A percentile compares a stretch with the other conserved stretches of the same genome.
phyloP scores from a whole-genome alignment of 2,329 filamentous ascomycete genomes.

The Neoascochyta sp. region DNA sequence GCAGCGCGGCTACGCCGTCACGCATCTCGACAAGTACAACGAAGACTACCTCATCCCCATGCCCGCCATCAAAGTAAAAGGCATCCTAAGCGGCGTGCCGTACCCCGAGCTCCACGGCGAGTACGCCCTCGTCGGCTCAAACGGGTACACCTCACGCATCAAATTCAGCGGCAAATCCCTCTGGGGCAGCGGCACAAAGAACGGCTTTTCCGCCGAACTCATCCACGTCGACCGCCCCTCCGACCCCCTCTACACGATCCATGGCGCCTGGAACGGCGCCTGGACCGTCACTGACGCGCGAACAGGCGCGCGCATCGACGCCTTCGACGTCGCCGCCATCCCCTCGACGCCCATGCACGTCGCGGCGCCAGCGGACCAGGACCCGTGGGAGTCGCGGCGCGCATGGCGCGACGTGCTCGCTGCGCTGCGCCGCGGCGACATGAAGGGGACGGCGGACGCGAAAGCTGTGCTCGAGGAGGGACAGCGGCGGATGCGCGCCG shows the following conservation, averaged over 20 bases:
- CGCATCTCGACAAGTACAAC: conserved; percentile 43
- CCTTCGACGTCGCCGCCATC: conserved; percentile 29
- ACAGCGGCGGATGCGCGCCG: conserved; percentile 43
- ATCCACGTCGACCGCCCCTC: conserved; percentile 35
- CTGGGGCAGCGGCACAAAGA: conserved; percentile 41
- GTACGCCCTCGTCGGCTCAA: conserved; percentile 43
- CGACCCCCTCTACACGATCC: conserved; percentile 36
- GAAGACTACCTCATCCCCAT: conserved; percentile 47
- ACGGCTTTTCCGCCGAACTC: conserved; percentile 40
- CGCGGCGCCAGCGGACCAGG: conserved; percentile 37
- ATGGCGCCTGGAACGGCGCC: conserved; percentile 43
- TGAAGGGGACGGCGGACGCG: conserved; percentile 35
- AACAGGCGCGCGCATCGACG: conserved; percentile 36
- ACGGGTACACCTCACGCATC: conserved; percentile 42
- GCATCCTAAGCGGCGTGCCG: conserved; percentile 42
- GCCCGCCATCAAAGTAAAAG: conserved; percentile 46
- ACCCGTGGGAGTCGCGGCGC: conserved; percentile 45
- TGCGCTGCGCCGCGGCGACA: conserved; percentile 40
- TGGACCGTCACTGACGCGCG: conserved; percentile 38
- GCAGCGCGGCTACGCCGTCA: conserved; percentile 46
- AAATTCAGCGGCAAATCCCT: conserved; percentile 45
- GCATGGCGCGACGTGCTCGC: conserved; percentile 44
- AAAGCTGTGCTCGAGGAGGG: conserved; percentile 37
- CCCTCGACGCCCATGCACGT: conserved; percentile 19
- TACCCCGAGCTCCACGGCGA: conserved; percentile 45